Base-by-base conservation (phyloP, 768 basidiomycete genomes). In the Trametes gibbosa region DNA sequence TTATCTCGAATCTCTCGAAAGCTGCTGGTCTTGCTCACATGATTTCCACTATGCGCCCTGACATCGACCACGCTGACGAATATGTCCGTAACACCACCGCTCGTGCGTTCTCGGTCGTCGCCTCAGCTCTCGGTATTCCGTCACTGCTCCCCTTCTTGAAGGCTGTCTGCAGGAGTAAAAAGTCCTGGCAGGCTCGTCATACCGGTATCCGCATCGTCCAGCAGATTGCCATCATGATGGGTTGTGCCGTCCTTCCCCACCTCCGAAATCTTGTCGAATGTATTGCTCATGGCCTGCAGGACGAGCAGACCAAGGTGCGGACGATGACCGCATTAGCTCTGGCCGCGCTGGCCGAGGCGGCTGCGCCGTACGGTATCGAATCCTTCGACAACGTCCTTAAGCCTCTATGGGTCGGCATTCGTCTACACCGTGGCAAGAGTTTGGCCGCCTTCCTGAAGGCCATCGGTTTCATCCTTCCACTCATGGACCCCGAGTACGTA, bases 141-240 rank as follows among this genome's bases (percentile, higher is more conserved):
- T 91, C 97, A 8, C 83, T 98, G 24, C 88, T 99, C 3, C 97
- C 97, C 50, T 99, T 99, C 85, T 80, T 99, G 61, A 96, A 96
- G 75, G 96, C 97, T 35, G 95, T 99, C 57, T 98, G 97, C 76
- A 88, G 95, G 47, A 95, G 92, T 58, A 98, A 98, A 75, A 99
- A 99, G 76, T 98, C 95, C 9, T 99, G 97, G 97, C 97, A 99
- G 74, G 97, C 97, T 9, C 87, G 96, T 59, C 97, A 98, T 73
- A 99, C 97, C 4, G 97, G 97, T 75, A 98, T 99, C 68, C 94
- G 97, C 68, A 98, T 99, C 63, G 95, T 99, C 12, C 97, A 99
- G 75, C 97, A 98, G 73, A 98, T 99, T 50, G 96, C 97, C 19
- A 96, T 98, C 69, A 98, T 98, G 95, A 98, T 98, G 95, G 96